Conservation (phyloP, 2,329 filamentous ascomycete genomes). For the Phyllachora maydis region DNA sequence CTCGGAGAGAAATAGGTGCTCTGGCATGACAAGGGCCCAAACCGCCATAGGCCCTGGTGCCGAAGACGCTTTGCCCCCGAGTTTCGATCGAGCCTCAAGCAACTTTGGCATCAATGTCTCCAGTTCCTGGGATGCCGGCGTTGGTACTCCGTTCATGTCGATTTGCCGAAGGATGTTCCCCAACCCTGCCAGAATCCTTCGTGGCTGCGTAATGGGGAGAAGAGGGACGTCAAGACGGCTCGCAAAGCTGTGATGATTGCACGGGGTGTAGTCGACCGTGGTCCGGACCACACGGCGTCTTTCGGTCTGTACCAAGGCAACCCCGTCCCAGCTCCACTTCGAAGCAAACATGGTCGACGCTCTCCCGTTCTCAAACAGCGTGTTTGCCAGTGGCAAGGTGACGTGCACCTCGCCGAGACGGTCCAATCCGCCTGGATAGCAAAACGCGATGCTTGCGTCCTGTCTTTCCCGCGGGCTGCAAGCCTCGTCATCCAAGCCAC, state of each 20-base stretch:
- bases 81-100: constrained; percentile 19
- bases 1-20: constrained; percentile 1
- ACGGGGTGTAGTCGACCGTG: neutral
- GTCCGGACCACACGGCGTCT: neutral
- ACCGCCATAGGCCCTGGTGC: constrained; percentile 34
- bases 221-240: constrained; percentile 20
- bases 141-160: constrained; percentile 20
- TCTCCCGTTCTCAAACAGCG: constrained; percentile 8
- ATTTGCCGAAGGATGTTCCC: constrained; percentile 62
- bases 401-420: neutral
- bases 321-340: constrained; percentile 1
- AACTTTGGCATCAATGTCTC: constrained; percentile 42
- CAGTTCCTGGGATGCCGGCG: constrained; percentile 51
- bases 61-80: constrained; percentile 6
- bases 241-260: neutral
- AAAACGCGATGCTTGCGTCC: constrained; percentile 1
- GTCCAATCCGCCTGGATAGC: constrained; percentile 2
- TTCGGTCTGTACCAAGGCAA: neutral
- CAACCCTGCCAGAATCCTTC: constrained; percentile 41
- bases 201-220: constrained; percentile 39
- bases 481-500: too few species aligned
- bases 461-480: too few species aligned
- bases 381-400: constrained; percentile 1
- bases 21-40: constrained; percentile 51
- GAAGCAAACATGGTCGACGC: constrained; percentile 4